Percentiles rank a stretch among this genome's conserved stretches.
Evolutionary conservation across 805 yeast genomes (phyloP).

Genomic region (Debaryomyces tyrocola): DNA sequence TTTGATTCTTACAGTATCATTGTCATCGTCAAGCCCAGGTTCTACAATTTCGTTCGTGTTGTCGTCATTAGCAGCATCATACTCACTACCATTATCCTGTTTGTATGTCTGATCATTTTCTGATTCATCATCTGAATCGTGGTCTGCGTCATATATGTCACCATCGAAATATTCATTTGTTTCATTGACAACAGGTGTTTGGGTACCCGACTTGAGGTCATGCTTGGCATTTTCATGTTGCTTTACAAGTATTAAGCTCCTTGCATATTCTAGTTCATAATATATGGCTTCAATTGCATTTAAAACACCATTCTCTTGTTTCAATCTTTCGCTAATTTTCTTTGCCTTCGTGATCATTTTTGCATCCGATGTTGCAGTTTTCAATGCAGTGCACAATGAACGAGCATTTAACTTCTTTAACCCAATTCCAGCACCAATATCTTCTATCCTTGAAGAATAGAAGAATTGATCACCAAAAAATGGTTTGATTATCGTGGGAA

Average conservation of each 20-base stretch:
- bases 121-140: neutral
- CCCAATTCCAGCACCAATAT: slow-evolving; percentile 79
- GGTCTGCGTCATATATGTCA: neutral
- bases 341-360: slow-evolving; percentile 69
- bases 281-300: slow-evolving; percentile 79
- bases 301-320: slow-evolving; percentile 76
- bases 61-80: slow-evolving; percentile 1
- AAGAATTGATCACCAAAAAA: slow-evolving; percentile 96
- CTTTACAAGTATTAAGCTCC: slow-evolving; percentile 52
- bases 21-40: neutral
- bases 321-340: slow-evolving; percentile 59
- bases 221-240: slow-evolving; percentile 28
- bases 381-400: slow-evolving; percentile 65
- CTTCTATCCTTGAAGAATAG: slow-evolving; percentile 84
- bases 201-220: slow-evolving; percentile 24
- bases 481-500: slow-evolving; percentile 90
- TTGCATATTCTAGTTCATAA: slow-evolving; percentile 74
- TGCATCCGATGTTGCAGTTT: slow-evolving; percentile 63
- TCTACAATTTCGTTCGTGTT: neutral
- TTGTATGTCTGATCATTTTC: no score
- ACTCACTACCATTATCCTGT: no score
- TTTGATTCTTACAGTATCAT: neutral
- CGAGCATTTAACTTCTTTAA: slow-evolving; percentile 66
- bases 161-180: neutral
- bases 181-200: slow-evolving; percentile 21